phyloP scores from a whole-genome alignment of 768 basidiomycete genomes.

The Lactarius hengduanensis region DNA sequence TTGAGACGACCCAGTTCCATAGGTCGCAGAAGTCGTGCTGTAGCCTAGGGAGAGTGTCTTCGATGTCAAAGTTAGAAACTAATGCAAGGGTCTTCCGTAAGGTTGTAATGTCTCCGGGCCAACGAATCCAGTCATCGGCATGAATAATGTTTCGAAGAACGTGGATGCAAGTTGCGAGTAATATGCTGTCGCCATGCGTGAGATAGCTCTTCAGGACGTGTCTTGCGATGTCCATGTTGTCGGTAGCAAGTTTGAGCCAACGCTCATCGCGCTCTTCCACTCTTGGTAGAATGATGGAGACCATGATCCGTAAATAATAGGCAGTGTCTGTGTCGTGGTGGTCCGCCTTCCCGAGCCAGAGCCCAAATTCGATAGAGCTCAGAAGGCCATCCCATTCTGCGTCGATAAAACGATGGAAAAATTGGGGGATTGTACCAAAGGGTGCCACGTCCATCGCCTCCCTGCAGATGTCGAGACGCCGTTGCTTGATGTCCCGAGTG shows the following conservation, averaged over 20 bases:
- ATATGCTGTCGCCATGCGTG: neutral
- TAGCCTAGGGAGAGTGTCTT: neutral
- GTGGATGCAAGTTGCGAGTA: neutral
- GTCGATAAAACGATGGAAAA: slow-evolving; percentile 1
- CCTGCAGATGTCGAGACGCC: neutral
- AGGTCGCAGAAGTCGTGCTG: neutral
- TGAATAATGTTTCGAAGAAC: neutral
- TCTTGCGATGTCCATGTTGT: neutral
- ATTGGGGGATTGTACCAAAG: neutral
- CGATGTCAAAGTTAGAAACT: neutral
- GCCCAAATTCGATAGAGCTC: neutral
- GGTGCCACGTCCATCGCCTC: neutral
- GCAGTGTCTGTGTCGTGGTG: neutral
- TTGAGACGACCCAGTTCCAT: neutral
- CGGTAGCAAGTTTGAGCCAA: neutral
- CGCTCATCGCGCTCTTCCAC: neutral
- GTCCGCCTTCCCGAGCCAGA: neutral
- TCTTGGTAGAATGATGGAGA: neutral
- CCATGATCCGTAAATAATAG: neutral
- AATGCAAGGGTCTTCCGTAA: neutral
- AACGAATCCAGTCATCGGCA: neutral
- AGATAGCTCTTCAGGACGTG: neutral
- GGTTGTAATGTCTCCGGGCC: neutral
- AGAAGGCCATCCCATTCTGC: neutral
- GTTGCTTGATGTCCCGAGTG: neutral